Conservation (phyloP, 2,329 filamentous ascomycete species). For the Phyllosticta paracitricarpa region DNA sequence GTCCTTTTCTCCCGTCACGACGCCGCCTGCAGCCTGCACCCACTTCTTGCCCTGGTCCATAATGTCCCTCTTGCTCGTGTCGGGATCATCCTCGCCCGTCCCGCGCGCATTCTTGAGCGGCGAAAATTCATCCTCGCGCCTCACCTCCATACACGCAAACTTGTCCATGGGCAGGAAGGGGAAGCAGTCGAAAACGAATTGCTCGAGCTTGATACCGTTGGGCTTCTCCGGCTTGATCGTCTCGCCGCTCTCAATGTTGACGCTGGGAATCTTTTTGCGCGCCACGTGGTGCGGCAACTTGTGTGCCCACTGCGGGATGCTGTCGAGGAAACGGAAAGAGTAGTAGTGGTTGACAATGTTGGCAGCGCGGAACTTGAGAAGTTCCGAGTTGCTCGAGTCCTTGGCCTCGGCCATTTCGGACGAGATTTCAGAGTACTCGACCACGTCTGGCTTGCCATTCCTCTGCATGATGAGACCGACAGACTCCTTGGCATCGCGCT, state of each 20-base stretch:
- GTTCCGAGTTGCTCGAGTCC: constrained; percentile 66
- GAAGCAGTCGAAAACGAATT: constrained; percentile 99
- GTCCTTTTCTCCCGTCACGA: constrained; percentile 54
- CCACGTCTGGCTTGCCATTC: constrained; percentile 92
- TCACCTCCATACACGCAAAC: constrained; percentile 94
- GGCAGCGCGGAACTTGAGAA: constrained; percentile 92
- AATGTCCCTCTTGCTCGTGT: constrained; percentile 85
- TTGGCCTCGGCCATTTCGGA: constrained; percentile 76
- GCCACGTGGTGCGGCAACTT: constrained; percentile 91
- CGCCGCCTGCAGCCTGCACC: constrained; percentile 68
- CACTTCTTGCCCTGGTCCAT: constrained; percentile 83
- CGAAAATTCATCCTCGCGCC: constrained; percentile 95
- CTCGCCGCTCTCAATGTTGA: constrained; percentile 66
- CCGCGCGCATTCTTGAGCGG: constrained; percentile 78
- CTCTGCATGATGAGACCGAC: constrained; percentile 90
- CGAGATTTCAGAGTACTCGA: constrained; percentile 98
- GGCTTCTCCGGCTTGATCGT: constrained; percentile 85
- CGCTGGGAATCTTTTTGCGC: constrained; percentile 92
- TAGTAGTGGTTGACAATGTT: constrained; percentile 99
- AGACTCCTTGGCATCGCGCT: constrained; percentile 91
- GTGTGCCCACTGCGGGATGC: constrained; percentile 76
- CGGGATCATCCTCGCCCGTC: constrained; percentile 83
- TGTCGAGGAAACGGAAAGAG: constrained; percentile 84
- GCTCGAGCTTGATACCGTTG: constrained; percentile 97
- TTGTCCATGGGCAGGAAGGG: constrained; percentile 74